Evolutionary conservation across 768 basidiomycete species (phyloP).

Genomic region (Lactarius quietus): DNA sequence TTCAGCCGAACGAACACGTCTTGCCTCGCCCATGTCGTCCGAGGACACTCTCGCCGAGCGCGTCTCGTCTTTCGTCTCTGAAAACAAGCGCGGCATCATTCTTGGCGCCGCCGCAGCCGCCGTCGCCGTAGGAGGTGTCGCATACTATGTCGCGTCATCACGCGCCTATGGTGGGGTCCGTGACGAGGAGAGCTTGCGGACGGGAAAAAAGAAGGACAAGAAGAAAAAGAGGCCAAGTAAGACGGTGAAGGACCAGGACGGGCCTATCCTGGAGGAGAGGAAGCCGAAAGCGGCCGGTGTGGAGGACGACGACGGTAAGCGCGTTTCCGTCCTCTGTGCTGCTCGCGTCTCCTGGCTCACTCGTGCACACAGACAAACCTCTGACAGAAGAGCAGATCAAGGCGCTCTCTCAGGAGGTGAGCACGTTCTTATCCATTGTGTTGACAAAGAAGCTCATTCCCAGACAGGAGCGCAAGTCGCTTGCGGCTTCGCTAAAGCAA

Average conservation of each 20-base stretch:
- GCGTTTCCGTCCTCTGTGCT: neutral
- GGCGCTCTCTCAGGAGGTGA: constrained; percentile 56
- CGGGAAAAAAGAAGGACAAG: constrained; percentile 48
- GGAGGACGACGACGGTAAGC: constrained; percentile 28
- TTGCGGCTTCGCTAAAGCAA: constrained; percentile 62
- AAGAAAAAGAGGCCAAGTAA: constrained; percentile 48
- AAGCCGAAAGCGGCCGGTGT: constrained; percentile 41
- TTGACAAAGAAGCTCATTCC: neutral
- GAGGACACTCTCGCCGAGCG: constrained; percentile 51
- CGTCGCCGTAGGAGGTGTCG: constrained; percentile 68
- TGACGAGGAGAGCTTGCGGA: constrained; percentile 24
- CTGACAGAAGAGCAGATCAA: constrained; percentile 54
- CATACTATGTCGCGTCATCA: constrained; percentile 69
- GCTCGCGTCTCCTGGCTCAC: constrained; percentile 22
- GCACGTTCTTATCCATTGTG: neutral
- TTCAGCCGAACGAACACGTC: neutral
- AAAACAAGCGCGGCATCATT: constrained; percentile 74
- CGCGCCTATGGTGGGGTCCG: constrained; percentile 32
- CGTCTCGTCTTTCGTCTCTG: constrained; percentile 62
- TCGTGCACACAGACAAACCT: constrained; percentile 36
- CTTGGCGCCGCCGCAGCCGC: constrained; percentile 70
- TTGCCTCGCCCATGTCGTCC: constrained; percentile 31
- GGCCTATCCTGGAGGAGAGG: constrained; percentile 79
- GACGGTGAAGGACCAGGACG: constrained; percentile 53
- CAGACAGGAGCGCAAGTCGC: constrained; percentile 56